Evolutionary conservation across 1,139 yeast genomes (phyloP), one percentile per base, ranked within the genome.

Genomic region (Lodderomyces metapsilosis): DNA sequence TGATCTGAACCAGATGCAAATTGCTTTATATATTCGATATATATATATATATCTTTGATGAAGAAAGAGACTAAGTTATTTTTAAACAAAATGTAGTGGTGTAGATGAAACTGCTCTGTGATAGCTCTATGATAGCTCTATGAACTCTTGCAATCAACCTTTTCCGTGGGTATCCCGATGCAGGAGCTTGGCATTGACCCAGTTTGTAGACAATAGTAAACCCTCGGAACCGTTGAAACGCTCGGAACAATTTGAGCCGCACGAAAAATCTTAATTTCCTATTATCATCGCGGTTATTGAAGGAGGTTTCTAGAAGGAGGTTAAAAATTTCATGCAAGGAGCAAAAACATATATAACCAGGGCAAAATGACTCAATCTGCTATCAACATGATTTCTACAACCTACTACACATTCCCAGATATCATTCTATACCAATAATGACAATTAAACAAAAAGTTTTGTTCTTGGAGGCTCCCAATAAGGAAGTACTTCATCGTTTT

Each of bases 391-490:
- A 8, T 20, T 8, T 20, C 22, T 20, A 8, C n/a, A n/a, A n/a
- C n/a, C 22, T 8, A 20, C 22, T 20, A 8, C 22, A 5, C 22
- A 20, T 8, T 8, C 22, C 5, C 22, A 5, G n/a, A 24, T 24
- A 32, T 22, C 17, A 18, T n/a, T n/a, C n/a, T n/a, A n/a, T n/a
- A 17, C 35, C 18, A 22, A 34, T 10, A 7, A 51, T 51, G 54
- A 50, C 54, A 9, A 38, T 46, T 25, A 50, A 45, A 48, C 70
- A 62, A 38, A 60, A 66, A 33, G 80, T 78, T 1, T 60, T 78
- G 34, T 64, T 78, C 43, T 52, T 78, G 9, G 81, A 77, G 9
- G 70, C 65, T 20, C 60, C 76, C 24, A 63, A 71, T 24, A 36
- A 34, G 34, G 38, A 47, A 10, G 38, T 36, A 11, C 34, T 43